Conservation (phyloP, 352 stramenopile genomes). For the Aphanomyces invadans region DNA sequence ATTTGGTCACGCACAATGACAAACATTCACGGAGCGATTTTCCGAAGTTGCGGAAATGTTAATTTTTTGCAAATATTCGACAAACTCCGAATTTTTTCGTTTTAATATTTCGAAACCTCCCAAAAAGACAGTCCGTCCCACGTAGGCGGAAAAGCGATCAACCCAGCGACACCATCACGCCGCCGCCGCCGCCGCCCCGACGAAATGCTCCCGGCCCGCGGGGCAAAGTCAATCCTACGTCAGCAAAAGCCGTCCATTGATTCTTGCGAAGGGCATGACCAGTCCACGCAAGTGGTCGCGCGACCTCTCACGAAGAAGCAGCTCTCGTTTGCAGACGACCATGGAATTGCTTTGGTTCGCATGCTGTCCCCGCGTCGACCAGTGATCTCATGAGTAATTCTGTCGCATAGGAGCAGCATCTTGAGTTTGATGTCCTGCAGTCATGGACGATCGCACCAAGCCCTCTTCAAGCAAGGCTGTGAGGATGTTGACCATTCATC, state of each 20-base stretch:
- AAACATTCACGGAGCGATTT: too few relatives aligned
- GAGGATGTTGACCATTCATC: neutral
- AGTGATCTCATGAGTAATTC: neutral
- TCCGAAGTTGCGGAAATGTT: too few relatives aligned
- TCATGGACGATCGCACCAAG: neutral
- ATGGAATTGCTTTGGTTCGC: conserved; percentile 14
- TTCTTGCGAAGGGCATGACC: too few relatives aligned
- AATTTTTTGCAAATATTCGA: neutral
- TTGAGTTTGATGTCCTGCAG: neutral
- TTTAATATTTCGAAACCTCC: neutral
- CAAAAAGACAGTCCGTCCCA: too few relatives aligned
- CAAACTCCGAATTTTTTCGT: neutral
- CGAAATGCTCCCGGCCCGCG: neutral
- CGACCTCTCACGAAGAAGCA: neutral
- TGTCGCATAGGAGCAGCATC: neutral
- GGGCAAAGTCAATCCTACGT: neutral
- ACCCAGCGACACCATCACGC: neutral
- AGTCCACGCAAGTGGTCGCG: too few relatives aligned
- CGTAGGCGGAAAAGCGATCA: too few relatives aligned
- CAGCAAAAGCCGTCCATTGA: neutral
- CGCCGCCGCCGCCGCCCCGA: neutral
- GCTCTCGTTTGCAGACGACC: conserved; percentile 18
- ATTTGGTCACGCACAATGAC: conserved; percentile 4
- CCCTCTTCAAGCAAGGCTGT: neutral
- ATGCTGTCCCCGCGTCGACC: neutral